Percentiles rank a stretch among this genome's conserved stretches.
Evolutionary conservation across 257 asterid species (phyloP).

Genomic region (Solanum bulbocastanum): DNA sequence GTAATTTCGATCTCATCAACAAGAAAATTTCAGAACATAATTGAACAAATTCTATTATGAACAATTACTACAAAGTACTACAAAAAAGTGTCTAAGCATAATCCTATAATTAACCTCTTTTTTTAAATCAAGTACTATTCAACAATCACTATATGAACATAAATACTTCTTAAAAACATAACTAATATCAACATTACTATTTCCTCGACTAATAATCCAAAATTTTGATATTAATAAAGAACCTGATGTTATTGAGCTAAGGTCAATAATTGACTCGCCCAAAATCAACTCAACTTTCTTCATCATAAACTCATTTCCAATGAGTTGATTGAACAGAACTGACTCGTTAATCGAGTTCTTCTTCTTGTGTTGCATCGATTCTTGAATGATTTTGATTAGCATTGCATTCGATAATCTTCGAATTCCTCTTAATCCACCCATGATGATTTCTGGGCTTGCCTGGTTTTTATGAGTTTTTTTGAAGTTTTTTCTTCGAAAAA

Average conservation of each 20-base stretch:
- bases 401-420: slow-evolving; percentile 60
- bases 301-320: slow-evolving; percentile 37
- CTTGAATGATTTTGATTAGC: slow-evolving; percentile 50
- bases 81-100: neutral
- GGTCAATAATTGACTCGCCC: slow-evolving; percentile 44
- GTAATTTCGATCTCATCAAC: neutral
- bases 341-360: slow-evolving; percentile 54
- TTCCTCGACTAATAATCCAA: slow-evolving; percentile 38
- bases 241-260: slow-evolving; percentile 33
- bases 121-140: slow-evolving; percentile 3
- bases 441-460: slow-evolving; percentile 40
- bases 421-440: slow-evolving; percentile 72
- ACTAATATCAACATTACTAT: slow-evolving; percentile 33
- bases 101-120: neutral
- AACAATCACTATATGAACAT: slow-evolving; percentile 60
- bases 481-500: neutral
- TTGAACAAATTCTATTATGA: neutral
- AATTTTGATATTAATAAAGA: slow-evolving; percentile 1
- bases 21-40: neutral
- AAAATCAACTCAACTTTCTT: slow-evolving; percentile 47
- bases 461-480: slow-evolving; percentile 13
- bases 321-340: slow-evolving; percentile 56
- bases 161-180: slow-evolving; percentile 35
- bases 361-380: slow-evolving; percentile 47
- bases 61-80: neutral